These are phyloP conservation scores for Bremia lactucae DNA, from an alignment of 352 stramenopile genomes.

Conservation along the genomic window DNA sequence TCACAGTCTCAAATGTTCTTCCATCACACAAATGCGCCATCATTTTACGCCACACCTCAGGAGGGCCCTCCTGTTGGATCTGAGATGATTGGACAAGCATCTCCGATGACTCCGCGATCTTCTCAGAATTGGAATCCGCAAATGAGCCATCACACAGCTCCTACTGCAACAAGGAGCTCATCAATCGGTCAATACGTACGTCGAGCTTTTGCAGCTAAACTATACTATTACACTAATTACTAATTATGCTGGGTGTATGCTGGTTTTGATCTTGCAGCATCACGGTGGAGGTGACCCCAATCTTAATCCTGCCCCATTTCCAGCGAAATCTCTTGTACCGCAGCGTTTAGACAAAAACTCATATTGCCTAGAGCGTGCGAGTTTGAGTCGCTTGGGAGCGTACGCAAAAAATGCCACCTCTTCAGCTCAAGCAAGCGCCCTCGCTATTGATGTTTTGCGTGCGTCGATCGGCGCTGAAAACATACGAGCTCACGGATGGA, in stretches of 20 bases:
- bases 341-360: slow-evolving; percentile 55
- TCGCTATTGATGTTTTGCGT: slow-evolving; percentile 61
- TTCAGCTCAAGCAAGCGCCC: slow-evolving; percentile 45
- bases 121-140: slow-evolving; percentile 22
- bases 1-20: slow-evolving; percentile 50
- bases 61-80: slow-evolving; percentile 28
- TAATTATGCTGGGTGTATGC: slow-evolving; percentile 1
- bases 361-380: slow-evolving; percentile 38
- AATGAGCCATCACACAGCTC: slow-evolving; percentile 8
- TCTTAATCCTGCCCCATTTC: slow-evolving; percentile 47
- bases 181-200: slow-evolving; percentile 13
- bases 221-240: neutral
- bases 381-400: slow-evolving; percentile 31
- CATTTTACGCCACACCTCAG: slow-evolving; percentile 45
- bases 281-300: slow-evolving; percentile 25
- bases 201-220: slow-evolving; percentile 1
- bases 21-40: slow-evolving; percentile 40
- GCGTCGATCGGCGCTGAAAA: slow-evolving; percentile 32
- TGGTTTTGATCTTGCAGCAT: slow-evolving; percentile 6
- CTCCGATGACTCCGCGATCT: slow-evolving; percentile 11
- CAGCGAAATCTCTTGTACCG: slow-evolving; percentile 41
- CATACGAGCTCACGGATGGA: slow-evolving; percentile 50
- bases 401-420: slow-evolving; percentile 59
- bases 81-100: slow-evolving; percentile 26
- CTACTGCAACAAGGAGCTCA: slow-evolving; percentile 9